Conservation (phyloP, 345 rosid species). For the Corymbia maculata region DNA sequence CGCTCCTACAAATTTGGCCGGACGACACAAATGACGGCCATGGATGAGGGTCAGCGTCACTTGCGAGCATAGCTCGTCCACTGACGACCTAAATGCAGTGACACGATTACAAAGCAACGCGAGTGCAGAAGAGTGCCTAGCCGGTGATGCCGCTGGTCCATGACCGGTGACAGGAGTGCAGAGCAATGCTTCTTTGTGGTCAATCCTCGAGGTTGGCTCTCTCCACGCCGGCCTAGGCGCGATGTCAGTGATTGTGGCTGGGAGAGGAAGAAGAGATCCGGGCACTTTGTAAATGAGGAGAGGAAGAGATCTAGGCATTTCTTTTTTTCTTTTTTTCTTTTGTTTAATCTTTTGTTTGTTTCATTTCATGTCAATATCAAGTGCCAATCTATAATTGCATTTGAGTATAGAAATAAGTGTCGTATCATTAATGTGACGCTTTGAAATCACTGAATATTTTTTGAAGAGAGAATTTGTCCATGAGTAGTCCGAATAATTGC, state of each 20-base stretch:
- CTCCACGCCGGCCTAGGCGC: not conserved
- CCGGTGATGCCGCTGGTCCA: not conserved
- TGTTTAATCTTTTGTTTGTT: not conserved
- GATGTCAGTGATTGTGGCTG: not conserved
- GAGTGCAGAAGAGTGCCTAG: accelerated
- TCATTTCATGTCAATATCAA: not conserved
- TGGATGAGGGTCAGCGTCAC: not conserved
- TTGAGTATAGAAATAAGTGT: not conserved
- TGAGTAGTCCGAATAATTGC: not conserved
- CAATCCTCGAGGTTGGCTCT: not conserved
- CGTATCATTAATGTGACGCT: not conserved
- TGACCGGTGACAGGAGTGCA: not conserved
- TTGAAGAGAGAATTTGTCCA: not conserved
- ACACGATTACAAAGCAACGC: not conserved
- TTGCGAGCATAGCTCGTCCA: not conserved
- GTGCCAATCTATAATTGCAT: not conserved
- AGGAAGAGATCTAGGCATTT: no score
- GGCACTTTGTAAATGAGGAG: not conserved
- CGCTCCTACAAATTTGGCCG: not conserved
- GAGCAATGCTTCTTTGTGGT: not conserved
- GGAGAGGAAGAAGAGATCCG: not conserved
- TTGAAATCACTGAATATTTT: not conserved
- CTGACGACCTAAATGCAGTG: accelerated
- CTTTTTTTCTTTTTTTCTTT: no score
- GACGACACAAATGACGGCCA: not conserved